Base-by-base conservation (phyloP, 805 yeast genomes). In the Cyberlindnera bimundalis region DNA sequence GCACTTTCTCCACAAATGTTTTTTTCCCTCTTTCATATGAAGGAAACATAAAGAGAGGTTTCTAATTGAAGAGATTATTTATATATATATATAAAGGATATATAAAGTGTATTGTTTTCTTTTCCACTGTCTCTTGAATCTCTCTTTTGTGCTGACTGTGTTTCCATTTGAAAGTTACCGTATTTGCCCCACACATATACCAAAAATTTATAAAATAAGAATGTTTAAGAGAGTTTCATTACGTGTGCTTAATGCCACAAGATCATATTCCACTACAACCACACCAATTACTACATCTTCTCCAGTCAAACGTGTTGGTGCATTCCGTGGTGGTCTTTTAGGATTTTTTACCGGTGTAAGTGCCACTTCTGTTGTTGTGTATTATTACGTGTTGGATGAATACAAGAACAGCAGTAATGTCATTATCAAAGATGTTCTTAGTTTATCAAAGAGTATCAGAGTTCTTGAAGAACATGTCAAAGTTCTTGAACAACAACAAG, bases 291-390 rank as follows among this genome's bases (percentile, higher is more conserved):
- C 19, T 21, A n/a, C 33, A 2, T 29, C 39, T 9, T 8, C 41
- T 9, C 52, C 53, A 20, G 46, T 42, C 14, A 55, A 48, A 25
- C 58, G 53, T 40, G 59, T 65, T 29, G 72, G 73, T 10, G 72
- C 70, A 13, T 58, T 69, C 50, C 66, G 70, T 39, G 73, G 74
- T 14, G 73, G 70, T 5, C 68, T 87, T 47, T 66, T 85, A 40
- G 96, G 96, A 2, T 88, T 87, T 63, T 71, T 87, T 40, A 67
- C 80, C 23, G 96, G 96, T 33, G 84, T 82, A 28, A 69, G 87
- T 17, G 60, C 74, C 47, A 83, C 95, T 14, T 90, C 95, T 3
- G 74, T 74, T 40, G 84, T 78, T 7, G 79, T 90, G 13, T 87
- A 87, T 68, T 82, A 78, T 61, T 87, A 85, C 63, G 69, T 85